Evolutionary conservation across 371 early-diverging fungal species (phyloP).

Genomic region (Umbelopsis sp.): DNA sequence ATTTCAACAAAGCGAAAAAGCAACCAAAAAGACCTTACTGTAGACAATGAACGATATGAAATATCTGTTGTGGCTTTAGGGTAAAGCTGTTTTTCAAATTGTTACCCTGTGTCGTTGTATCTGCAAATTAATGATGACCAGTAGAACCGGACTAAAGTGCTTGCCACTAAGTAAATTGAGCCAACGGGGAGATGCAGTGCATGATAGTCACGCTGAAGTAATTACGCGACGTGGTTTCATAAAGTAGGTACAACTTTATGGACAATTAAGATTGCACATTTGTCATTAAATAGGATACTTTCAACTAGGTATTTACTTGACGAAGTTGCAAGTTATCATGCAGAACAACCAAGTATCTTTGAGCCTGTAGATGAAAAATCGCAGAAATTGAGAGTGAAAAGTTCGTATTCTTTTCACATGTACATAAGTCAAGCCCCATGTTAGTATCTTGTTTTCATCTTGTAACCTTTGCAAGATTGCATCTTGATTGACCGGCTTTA

Average conservation of each 20-base stretch:
- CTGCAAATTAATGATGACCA: background rate
- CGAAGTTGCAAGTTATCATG: background rate
- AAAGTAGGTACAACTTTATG: slow-evolving; percentile 44
- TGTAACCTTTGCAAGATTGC: background rate
- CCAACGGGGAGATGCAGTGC: slow-evolving; percentile 64
- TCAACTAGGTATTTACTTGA: slow-evolving; percentile 34
- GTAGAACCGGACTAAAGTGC: slow-evolving; percentile 88
- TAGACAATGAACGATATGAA: slow-evolving; percentile 28
- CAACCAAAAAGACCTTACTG: background rate
- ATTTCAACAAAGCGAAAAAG: background rate
- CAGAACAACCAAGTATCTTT: slow-evolving; percentile 1
- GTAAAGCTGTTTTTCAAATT: slow-evolving; percentile 37
- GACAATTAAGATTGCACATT: too few species aligned
- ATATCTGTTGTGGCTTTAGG: slow-evolving; percentile 69
- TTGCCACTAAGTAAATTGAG: slow-evolving; percentile 64
- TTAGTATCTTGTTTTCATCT: slow-evolving; percentile 32
- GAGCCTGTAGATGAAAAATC: background rate
- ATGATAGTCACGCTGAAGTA: slow-evolving; percentile 88
- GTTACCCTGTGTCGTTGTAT: background rate
- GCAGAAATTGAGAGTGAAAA: background rate
- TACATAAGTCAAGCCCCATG: slow-evolving; percentile 82
- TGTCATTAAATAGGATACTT: background rate
- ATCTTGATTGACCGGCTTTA: background rate
- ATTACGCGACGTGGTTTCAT: slow-evolving; percentile 80
- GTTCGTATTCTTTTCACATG: slow-evolving; percentile 56